Base-by-base conservation (phyloP, 2,329 filamentous ascomycete species). In the Fusarium xyrophilum region DNA sequence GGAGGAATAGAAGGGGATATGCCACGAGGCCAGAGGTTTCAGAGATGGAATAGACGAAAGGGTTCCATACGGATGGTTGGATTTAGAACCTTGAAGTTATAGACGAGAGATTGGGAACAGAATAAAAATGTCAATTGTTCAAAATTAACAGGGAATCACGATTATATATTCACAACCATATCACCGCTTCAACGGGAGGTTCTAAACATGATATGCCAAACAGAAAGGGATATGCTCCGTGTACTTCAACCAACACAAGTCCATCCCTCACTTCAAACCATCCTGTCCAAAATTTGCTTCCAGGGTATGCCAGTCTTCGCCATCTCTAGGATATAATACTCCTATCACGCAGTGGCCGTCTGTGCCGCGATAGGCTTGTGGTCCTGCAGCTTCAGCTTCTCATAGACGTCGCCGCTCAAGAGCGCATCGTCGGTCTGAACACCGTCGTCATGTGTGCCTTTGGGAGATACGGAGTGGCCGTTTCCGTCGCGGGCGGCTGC, bases 1-100 rank as follows among this genome's bases (percentile, higher is more conserved):
- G 96, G 95, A 87, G 95, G 74, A 88, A 86, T 79, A 86, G 90
- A 74, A 89, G 88, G 76, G 88, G 86, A 25, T 84, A 74, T 60
- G 39, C 47, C 17, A 69, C 71, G 36, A 50, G 57, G 19, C 55
- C 70, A 7, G 44, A 58, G 7, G 50, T 48, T 8, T 46, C 32
- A 7, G 67, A 70, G n/a, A n/a, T 56, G 50, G 60, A 51, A 9
- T 68, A 47, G 42, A 23, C 21, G 21, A 8, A 7, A 13, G 25
- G 2, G 0, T 5, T 3, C 15, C 1, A 9, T 13, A 19, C 3
- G 0, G 10, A 3, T 4, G 2, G 21, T 19, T 19, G 5, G 7
- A 5, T n/a, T n/a, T n/a, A n/a, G n/a, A n/a, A n/a, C n/a, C n/a
- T n/a, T n/a, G n/a, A n/a, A n/a, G n/a, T n/a, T n/a, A n/a, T n/a